Percentiles rank a stretch among this genome's conserved stretches.
These are phyloP conservation scores for Endocalyx cinctus DNA, from an alignment of 2,329 filamentous ascomycete species.

Conservation along the genomic window DNA sequence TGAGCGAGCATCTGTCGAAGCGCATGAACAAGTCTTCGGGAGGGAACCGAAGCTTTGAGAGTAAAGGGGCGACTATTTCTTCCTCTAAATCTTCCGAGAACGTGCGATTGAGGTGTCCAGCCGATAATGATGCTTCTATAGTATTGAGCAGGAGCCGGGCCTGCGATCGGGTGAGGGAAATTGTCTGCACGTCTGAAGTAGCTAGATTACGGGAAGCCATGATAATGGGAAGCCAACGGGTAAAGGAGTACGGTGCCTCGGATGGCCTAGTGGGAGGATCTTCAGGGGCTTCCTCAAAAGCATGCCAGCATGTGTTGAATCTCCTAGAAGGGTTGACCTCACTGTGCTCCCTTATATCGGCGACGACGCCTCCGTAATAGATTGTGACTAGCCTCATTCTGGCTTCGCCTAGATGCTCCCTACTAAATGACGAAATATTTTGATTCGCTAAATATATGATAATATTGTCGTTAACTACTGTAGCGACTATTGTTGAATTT, in stretches of 20 bases:
- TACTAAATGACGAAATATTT: too few species aligned
- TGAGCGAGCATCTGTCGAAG: constrained; percentile 37
- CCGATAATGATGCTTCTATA: constrained; percentile 28
- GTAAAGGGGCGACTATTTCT: constrained; percentile 22
- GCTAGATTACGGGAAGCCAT: constrained; percentile 27
- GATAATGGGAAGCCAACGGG: constrained; percentile 38
- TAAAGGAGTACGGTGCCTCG: constrained; percentile 33
- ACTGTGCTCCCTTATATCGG: too few species aligned
- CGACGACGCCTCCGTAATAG: too few species aligned
- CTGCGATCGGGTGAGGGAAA: constrained; percentile 25
- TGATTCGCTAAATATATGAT: too few species aligned
- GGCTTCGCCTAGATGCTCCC: too few species aligned
- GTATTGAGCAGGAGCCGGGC: constrained; percentile 24
- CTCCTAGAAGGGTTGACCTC: too few species aligned
- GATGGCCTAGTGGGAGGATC: constrained; percentile 20
- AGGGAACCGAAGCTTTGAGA: constrained; percentile 22
- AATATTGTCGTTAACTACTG: too few species aligned
- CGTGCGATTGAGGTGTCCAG: constrained; percentile 21
- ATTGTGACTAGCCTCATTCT: too few species aligned
- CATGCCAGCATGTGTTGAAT: constrained; percentile 35
- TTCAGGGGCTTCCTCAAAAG: constrained; percentile 24
- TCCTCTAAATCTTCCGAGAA: constrained; percentile 30
- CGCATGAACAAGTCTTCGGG: constrained; percentile 37
- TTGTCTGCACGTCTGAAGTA: constrained; percentile 20
- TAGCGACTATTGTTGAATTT: too few species aligned